phyloP scores from a whole-genome alignment of 371 early-diverging fungal species.

The Lichtheimia ornata region DNA sequence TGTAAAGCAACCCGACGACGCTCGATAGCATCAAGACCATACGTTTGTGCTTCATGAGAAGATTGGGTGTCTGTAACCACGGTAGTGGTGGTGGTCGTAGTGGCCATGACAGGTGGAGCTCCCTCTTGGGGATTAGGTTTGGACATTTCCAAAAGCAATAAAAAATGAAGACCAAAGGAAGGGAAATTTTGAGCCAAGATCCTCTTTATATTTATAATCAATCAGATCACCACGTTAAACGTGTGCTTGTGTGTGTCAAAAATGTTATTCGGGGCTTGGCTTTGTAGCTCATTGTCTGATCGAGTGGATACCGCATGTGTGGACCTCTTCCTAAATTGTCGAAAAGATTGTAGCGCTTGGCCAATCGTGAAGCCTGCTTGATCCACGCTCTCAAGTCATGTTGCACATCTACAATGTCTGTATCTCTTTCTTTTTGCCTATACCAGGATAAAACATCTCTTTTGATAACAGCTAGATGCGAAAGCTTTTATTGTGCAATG shows the following conservation, averaged over 20 bases:
- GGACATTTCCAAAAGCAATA: constrained; percentile 1
- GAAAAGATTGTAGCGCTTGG: too few relatives aligned
- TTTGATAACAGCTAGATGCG: too few relatives aligned
- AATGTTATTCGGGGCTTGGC: too few relatives aligned
- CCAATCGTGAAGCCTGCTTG: too few relatives aligned
- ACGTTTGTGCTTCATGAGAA: constrained; percentile 8
- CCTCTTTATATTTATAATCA: background rate
- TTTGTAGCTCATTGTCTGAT: too few relatives aligned
- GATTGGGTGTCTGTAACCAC: background rate
- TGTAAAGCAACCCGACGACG: constrained; percentile 41
- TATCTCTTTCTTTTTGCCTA: too few relatives aligned
- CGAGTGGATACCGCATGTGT: too few relatives aligned
- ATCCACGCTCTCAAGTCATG: too few relatives aligned
- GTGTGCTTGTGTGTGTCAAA: too few relatives aligned
- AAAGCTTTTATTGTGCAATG: background rate
- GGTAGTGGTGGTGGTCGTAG: background rate
- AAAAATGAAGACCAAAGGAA: constrained; percentile 8
- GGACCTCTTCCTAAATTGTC: too few relatives aligned
- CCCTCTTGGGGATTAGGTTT: background rate
- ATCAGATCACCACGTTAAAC: background rate
- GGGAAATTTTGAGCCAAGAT: background rate
- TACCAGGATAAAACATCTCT: too few relatives aligned
- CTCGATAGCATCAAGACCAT: constrained; percentile 28
- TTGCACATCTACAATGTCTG: too few relatives aligned
- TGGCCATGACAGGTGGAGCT: background rate